Conservation (phyloP, 2,329 filamentous ascomycete genomes). For the Aspergillus sp. region DNA sequence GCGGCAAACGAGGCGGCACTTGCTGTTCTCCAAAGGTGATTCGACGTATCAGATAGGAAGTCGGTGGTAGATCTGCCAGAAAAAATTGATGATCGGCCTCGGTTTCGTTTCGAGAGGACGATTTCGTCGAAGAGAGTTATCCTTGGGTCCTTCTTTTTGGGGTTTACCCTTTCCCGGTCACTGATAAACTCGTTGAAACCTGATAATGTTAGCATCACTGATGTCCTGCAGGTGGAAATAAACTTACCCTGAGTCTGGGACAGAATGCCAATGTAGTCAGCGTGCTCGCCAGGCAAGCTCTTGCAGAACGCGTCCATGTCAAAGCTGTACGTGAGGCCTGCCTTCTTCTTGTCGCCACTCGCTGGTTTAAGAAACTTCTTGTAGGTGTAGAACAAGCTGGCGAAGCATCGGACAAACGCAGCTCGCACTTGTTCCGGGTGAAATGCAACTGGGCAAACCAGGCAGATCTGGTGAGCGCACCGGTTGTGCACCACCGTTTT, state of each 20-base stretch:
- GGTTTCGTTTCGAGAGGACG: slow-evolving; percentile 63
- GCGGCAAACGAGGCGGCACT: slow-evolving; percentile 57
- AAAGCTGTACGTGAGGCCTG: slow-evolving; percentile 63
- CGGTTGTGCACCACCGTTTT: slow-evolving; percentile 56
- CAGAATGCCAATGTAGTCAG: slow-evolving; percentile 62
- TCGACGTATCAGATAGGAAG: slow-evolving; percentile 62
- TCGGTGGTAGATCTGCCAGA: slow-evolving; percentile 50
- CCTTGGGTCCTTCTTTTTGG: slow-evolving; percentile 53
- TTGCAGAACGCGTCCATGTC: slow-evolving; percentile 67
- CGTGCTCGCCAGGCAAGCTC: slow-evolving; percentile 64
- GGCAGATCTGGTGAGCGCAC: slow-evolving; percentile 59
- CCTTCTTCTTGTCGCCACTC: slow-evolving; percentile 61
- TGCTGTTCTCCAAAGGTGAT: slow-evolving; percentile 65
- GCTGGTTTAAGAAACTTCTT: slow-evolving; percentile 62
- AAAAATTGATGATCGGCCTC: slow-evolving; percentile 59
- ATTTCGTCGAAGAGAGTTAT: slow-evolving; percentile 66
- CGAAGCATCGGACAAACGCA: slow-evolving; percentile 68
- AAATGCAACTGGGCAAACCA: slow-evolving; percentile 68
- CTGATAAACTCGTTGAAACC: slow-evolving; percentile 66
- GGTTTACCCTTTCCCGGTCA: slow-evolving; percentile 57
- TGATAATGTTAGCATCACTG: slow-evolving; percentile 22
- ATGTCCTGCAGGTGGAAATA: background rate
- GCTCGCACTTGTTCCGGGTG: slow-evolving; percentile 66
- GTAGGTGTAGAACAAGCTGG: slow-evolving; percentile 68
- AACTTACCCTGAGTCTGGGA: slow-evolving; percentile 62